A percentile compares a stretch with the other conserved stretches of the same genome.
Conservation (phyloP, 768 basidiomycete genomes). For the Leucocoprinus birnbaumii region DNA sequence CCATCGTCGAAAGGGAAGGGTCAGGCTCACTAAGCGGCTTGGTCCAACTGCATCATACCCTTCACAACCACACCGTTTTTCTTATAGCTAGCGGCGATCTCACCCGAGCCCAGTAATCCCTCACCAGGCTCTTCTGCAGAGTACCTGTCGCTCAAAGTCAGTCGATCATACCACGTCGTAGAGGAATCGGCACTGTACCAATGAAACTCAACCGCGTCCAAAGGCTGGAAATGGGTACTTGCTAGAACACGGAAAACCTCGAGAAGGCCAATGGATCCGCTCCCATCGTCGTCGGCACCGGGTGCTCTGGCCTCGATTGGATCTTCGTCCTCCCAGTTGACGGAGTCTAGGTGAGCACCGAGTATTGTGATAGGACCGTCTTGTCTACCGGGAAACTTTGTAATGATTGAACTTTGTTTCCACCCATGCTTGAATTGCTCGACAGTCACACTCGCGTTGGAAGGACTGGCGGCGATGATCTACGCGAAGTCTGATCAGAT, state of each 20-base stretch:
- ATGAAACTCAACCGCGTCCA: slow-evolving; percentile 40
- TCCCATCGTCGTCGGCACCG: slow-evolving; percentile 48
- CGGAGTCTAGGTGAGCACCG: slow-evolving; percentile 38
- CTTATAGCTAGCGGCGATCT: slow-evolving; percentile 47
- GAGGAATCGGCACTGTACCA: slow-evolving; percentile 31
- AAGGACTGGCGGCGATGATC: too few species aligned
- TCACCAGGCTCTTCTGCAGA: too few species aligned
- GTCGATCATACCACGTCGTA: too few species aligned
- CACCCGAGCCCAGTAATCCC: slow-evolving; percentile 37
- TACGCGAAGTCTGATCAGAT: too few species aligned
- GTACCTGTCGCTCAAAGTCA: too few species aligned
- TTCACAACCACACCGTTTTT: slow-evolving; percentile 36
- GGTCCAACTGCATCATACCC: slow-evolving; percentile 43
- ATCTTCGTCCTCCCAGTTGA: slow-evolving; percentile 22
- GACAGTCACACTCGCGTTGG: slow-evolving; percentile 14
- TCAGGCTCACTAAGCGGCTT: slow-evolving; percentile 34
- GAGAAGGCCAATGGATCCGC: slow-evolving; percentile 36
- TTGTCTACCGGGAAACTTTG: slow-evolving; percentile 27
- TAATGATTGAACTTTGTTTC: slow-evolving; percentile 30
- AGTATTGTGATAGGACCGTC: slow-evolving; percentile 29
- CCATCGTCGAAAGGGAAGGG: too few species aligned
- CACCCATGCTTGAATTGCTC: slow-evolving; percentile 26
- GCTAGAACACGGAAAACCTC: slow-evolving; percentile 38
- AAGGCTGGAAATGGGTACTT: slow-evolving; percentile 30
- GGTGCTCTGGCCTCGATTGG: slow-evolving; percentile 35